Base-by-base conservation (phyloP, 768 basidiomycete genomes). In the Mrakia blollopis region DNA sequence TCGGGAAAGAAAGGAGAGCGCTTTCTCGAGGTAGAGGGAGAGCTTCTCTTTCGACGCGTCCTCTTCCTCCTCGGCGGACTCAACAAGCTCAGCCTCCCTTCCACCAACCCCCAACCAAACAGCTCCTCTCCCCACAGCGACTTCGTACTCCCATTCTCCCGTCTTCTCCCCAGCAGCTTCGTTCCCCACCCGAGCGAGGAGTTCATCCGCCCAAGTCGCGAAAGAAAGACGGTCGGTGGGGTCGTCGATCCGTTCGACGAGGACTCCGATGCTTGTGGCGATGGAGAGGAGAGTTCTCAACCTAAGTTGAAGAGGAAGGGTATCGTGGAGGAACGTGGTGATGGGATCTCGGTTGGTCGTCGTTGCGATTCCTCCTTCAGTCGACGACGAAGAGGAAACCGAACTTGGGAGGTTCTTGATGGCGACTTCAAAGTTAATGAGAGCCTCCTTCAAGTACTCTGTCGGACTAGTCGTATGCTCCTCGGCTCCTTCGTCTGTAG, bases 281-380 rank as follows among this genome's bases (percentile, higher is more conserved):
- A 39, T 11, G 37, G 35, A 39, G 65, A 68, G 35, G 37, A 68
- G 37, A 7, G 65, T 68, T 10, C 65, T 35, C 25, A 68, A 23
- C 3, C 65, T 35, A 25, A 39, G 39, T 35, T 23, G 21, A 39
- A 68, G 65, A 37, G 65, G 35, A 8, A 68, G 23, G 65, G 65
- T 35, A 39, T 39, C 21, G 65, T 35, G 18, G 65, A 68, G 65
- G 65, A 68, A 68, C 39, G 65, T 68, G 37, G 65, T 68, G 65
- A 68, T 37, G 9, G 65, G 65, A n/a, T 68, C 65, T 23, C 65
- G 39, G 35, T 50, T 50, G 47, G 11, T 21, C 11, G 37, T 23
- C 21, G 32, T 4, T 35, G 63, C 30, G 4, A 35, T 14, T 30
- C 35, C 2, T 2, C 13, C 18, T 14, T n/a, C 30, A 23, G 10